These are phyloP conservation scores for Botrytis fragariae DNA, from an alignment of 2,329 filamentous ascomycete genomes.

Conservation along the genomic window DNA sequence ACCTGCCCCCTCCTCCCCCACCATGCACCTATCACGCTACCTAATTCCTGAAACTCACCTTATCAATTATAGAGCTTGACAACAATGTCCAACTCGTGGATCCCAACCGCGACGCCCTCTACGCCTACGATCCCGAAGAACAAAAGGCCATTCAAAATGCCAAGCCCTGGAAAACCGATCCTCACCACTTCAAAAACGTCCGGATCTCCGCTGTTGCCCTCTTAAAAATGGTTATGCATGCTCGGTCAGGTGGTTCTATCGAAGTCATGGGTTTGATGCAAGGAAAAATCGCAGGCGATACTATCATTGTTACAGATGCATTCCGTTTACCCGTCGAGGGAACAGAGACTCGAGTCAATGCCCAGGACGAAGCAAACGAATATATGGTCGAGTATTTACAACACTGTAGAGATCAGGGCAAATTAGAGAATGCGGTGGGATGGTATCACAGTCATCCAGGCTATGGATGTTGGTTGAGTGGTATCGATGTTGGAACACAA, in stretches of 20 bases:
- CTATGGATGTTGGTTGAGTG: conserved; percentile 96
- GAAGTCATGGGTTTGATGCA: conserved; percentile 99
- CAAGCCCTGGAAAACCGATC: conserved; percentile 74
- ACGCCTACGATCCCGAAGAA: conserved; percentile 69
- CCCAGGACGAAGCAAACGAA: conserved; percentile 92
- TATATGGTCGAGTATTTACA: conserved; percentile 89
- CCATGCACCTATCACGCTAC: not conserved
- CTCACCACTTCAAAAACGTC: conserved; percentile 87
- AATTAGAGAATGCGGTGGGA: conserved; percentile 89
- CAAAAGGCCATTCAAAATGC: conserved; percentile 64
- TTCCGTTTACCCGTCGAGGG: conserved; percentile 94
- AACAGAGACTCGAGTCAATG: conserved; percentile 97
- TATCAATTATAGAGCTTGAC: conserved; percentile 68
- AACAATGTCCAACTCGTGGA: conserved; percentile 84
- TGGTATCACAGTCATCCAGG: conserved; percentile 99
- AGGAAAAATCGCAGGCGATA: conserved; percentile 81
- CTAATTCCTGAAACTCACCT: conserved; percentile 27
- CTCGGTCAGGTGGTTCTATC: conserved; percentile 84
- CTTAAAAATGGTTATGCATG: conserved; percentile 99
- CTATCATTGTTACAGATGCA: conserved; percentile 90
- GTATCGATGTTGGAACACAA: conserved; percentile 92
- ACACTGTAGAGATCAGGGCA: conserved; percentile 69
- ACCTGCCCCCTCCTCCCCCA: not conserved
- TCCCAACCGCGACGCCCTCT: conserved; percentile 84
- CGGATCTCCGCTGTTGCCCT: conserved; percentile 91